Conservation (phyloP, 176 grass and related monocot species). For the bread wheat (Triticum aestivum) region DNA sequence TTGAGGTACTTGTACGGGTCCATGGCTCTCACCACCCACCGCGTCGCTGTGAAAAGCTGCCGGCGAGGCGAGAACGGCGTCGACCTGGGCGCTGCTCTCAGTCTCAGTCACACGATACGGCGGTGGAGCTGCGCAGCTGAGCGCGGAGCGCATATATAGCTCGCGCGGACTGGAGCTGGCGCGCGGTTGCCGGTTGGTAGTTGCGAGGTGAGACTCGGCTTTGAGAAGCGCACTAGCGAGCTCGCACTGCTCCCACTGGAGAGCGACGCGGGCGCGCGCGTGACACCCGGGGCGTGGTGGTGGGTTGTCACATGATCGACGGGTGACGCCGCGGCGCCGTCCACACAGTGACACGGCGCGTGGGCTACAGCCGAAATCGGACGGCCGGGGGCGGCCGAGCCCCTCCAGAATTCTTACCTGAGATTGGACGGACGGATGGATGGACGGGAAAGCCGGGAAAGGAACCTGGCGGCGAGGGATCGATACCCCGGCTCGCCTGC, state of each 20-base stretch:
- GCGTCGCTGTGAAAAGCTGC: background rate
- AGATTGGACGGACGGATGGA: background rate
- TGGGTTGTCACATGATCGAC: background rate
- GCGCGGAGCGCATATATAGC: conserved; percentile 33
- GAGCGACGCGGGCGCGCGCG: conserved; percentile 12
- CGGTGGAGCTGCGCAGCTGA: background rate
- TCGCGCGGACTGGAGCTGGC: background rate
- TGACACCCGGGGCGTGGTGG: background rate
- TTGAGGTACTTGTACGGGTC: conserved; percentile 84
- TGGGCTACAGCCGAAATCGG: background rate
- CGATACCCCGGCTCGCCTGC: background rate
- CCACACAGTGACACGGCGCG: conserved; percentile 23
- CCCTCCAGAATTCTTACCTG: background rate
- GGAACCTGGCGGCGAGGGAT: background rate
- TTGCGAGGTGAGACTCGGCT: background rate
- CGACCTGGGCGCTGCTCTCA: background rate
- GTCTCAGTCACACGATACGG: background rate
- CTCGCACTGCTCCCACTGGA: background rate
- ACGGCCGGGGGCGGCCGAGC: background rate
- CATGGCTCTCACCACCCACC: conserved; percentile 7
- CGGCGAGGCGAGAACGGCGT: background rate
- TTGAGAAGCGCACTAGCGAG: background rate
- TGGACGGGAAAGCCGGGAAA: background rate
- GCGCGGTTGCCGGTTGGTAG: background rate
- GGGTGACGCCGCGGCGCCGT: background rate